Percentiles rank a stretch among this genome's conserved stretches.
Conservation (phyloP, 305 asterid genomes). For the Fraxinus paxiana region DNA sequence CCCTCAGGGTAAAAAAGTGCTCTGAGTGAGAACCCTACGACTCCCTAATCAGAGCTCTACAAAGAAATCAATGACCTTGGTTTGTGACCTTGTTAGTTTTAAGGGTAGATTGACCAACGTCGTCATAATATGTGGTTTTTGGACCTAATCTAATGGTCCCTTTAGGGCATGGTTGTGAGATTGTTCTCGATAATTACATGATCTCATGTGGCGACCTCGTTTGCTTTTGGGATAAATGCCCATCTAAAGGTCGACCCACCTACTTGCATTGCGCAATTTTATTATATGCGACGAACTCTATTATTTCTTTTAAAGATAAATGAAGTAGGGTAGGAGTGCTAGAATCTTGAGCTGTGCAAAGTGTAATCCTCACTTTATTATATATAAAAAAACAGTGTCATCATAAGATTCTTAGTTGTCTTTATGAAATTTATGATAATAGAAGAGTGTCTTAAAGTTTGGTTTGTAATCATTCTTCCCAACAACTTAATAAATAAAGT, state of each 20-base stretch:
- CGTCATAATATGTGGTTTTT: not conserved
- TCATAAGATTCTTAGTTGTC: conserved; percentile 26
- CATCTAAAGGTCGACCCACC: not conserved
- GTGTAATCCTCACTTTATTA: not conserved
- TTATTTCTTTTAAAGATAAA: not conserved
- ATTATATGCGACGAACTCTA: not conserved
- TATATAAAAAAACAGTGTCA: not conserved
- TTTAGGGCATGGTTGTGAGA: not conserved
- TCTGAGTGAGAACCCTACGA: not conserved
- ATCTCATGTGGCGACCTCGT: not conserved
- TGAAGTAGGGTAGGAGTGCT: not conserved
- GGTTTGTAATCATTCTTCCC: conserved; percentile 41
- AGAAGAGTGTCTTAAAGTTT: conserved; percentile 25
- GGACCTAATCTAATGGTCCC: not conserved
- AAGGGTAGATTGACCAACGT: not conserved
- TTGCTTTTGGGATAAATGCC: not conserved
- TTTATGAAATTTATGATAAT: conserved; percentile 18
- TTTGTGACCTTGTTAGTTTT: not conserved
- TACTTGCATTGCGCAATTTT: not conserved
- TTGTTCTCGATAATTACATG: not conserved
- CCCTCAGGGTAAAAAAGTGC: not conserved
- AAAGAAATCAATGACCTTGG: not conserved
- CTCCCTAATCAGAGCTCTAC: not conserved
- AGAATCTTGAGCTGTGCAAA: not conserved
- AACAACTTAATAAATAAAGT: conserved; percentile 33